Evolutionary conservation across 2,329 filamentous ascomycete species (phyloP).

Genomic region (Mariannaea sp.): DNA sequence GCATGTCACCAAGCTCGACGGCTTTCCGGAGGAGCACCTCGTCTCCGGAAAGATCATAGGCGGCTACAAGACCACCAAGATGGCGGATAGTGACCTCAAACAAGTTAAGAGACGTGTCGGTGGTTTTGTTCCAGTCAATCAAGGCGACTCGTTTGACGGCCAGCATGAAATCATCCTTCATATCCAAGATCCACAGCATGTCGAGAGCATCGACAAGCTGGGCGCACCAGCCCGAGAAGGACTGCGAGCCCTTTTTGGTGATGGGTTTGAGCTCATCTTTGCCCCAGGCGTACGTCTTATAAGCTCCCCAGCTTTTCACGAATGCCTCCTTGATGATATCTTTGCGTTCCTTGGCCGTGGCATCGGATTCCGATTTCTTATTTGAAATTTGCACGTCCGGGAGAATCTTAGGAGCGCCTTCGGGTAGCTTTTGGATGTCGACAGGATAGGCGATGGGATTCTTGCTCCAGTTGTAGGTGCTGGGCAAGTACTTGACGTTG

Average conservation of each 20-base stretch:
- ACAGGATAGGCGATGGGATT: constrained; percentile 42
- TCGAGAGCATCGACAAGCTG: constrained; percentile 65
- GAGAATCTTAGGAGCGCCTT: constrained; percentile 41
- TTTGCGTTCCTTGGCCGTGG: constrained; percentile 42
- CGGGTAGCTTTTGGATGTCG: constrained; percentile 42
- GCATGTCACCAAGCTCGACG: constrained; percentile 57
- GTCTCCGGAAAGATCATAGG: constrained; percentile 57
- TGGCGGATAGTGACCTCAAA: constrained; percentile 67
- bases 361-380: constrained; percentile 48
- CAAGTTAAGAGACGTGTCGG: constrained; percentile 54
- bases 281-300: constrained; percentile 60
- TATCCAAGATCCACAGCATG: constrained; percentile 63
- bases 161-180: constrained; percentile 59
- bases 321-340: constrained; percentile 47
- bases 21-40: constrained; percentile 55
- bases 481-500: constrained; percentile 41
- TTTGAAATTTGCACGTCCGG: constrained; percentile 51
- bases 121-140: constrained; percentile 60
- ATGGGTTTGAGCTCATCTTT: constrained; percentile 60
- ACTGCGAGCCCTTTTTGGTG: constrained; percentile 51
- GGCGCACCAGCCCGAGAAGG: constrained; percentile 61
- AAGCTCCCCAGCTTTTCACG: constrained; percentile 55
- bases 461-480: constrained; percentile 47
- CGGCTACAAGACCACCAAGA: constrained; percentile 56
- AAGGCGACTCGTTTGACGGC: constrained; percentile 54